Base-by-base conservation (phyloP, 2,329 filamentous ascomycete species). In the Fusarium fracticaudum region DNA sequence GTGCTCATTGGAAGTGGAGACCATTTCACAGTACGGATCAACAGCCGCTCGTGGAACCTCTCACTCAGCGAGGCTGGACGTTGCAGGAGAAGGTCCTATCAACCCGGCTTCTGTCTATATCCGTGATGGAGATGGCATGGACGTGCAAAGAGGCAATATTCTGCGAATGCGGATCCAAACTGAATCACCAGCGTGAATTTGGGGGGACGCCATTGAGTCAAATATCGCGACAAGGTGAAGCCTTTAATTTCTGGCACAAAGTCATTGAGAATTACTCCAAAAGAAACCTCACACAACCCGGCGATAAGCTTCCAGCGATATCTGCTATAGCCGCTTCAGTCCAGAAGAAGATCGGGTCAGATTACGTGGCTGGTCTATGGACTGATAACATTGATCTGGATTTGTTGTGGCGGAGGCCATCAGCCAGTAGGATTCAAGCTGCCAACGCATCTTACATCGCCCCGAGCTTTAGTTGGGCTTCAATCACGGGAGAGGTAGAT, bases 311-410 rank as follows among this genome's bases (percentile, higher is more conserved):
- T 9, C 78, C 79, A 0, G 80, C 78, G 3, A 76, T 82, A 43
- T 80, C 79, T 7, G 80, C 78, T 2, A 66, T 81, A 29, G 81
- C 80, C 1, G 72, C 67, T 9, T 62, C 70, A 8, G 51, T 81
- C 40, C 74, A 74, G 37, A 64, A 69, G 40, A 72, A 63, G 6
- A 75, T 72, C 10, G 60, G 61, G 0, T 76, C 76, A 20, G 55
- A 75, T 14, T 82, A 81, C 54, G 63, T 74, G 3, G 80, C 80
- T 1, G 79, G 80, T 2, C 44, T 82, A 26, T 82, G 80, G 80
- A 40, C 41, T 4, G 58, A 74, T n/a, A 78, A 77, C 24, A 73
- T 79, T 18, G 51, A 73, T n/a, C 40, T 70, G 26, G 77, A 78
- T 35, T 62, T 79, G 8, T 54, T 76, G 17, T 79, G 77, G 76